Evolutionary conservation across 2,329 filamentous ascomycete species (phyloP).

Genomic region (Botrytis tulipae): DNA sequence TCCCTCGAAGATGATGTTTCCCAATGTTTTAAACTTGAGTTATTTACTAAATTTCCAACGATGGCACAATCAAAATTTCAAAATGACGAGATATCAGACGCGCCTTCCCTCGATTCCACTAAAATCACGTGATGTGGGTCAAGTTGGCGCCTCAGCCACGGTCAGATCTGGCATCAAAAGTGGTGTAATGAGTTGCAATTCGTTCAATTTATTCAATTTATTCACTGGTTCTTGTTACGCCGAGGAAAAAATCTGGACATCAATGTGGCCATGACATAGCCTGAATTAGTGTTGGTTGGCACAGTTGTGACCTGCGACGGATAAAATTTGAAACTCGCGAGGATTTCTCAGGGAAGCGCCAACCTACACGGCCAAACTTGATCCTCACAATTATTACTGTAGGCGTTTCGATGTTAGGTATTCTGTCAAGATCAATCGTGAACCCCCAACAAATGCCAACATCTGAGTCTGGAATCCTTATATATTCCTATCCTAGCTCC

Average conservation of each 20-base stretch:
- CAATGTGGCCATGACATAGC: background rate
- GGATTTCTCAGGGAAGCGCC: background rate
- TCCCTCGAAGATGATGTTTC: background rate
- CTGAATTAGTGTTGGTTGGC: background rate
- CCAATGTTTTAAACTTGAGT: background rate
- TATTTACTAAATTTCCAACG: too few relatives aligned
- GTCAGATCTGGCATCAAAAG: background rate
- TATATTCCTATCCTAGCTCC: too few relatives aligned
- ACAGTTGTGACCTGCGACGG: background rate
- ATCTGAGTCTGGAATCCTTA: background rate
- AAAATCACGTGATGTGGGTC: background rate
- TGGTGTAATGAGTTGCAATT: background rate
- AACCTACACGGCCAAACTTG: background rate
- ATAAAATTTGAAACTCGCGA: background rate
- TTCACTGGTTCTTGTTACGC: background rate
- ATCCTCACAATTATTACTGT: background rate
- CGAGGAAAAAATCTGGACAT: too few relatives aligned
- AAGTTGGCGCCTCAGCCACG: constrained; percentile 15
- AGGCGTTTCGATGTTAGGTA: background rate
- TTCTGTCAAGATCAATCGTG: background rate
- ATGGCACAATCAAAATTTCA: too few relatives aligned
- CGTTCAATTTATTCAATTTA: background rate
- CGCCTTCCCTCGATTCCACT: background rate
- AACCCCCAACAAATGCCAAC: constrained; percentile 7
- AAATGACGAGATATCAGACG: background rate